phyloP scores from a whole-genome alignment of 495 filamentous ascomycete genomes.

The Baudoinia panamericana region DNA sequence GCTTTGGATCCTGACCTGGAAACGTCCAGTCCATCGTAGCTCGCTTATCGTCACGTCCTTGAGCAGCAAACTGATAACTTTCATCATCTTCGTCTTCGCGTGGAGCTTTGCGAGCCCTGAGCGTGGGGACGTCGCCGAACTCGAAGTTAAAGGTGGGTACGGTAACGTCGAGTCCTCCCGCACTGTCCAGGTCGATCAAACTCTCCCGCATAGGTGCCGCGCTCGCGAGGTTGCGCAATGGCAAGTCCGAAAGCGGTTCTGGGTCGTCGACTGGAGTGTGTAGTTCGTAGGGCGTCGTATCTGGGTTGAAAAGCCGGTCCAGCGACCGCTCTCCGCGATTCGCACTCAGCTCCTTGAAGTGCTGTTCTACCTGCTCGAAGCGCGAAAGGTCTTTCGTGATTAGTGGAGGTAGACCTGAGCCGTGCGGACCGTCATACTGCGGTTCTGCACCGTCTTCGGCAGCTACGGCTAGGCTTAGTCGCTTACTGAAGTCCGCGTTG shows the following conservation, averaged over 20 bases:
- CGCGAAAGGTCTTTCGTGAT: constrained; percentile 15
- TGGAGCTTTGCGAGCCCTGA: constrained; percentile 38
- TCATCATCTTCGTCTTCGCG: constrained; percentile 24
- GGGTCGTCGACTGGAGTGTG: constrained; percentile 12
- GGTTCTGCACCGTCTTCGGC: constrained; percentile 1
- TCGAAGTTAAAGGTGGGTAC: constrained; percentile 33
- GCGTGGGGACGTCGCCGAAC: constrained; percentile 47
- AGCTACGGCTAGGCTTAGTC: constrained; percentile 12
- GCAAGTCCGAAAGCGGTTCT: constrained; percentile 24
- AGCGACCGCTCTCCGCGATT: constrained; percentile 23
- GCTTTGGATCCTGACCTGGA: constrained; percentile 15
- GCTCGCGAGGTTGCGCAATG: constrained; percentile 25
- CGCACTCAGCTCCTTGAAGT: constrained; percentile 13
- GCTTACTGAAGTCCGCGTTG: constrained; percentile 37
- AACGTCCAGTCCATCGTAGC: constrained; percentile 9
- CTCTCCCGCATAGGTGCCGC: constrained; percentile 27
- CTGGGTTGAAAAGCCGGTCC: constrained; percentile 26
- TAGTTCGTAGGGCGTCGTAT: constrained; percentile 20
- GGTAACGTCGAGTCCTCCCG: constrained; percentile 35
- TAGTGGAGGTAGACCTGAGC: constrained; percentile 16
- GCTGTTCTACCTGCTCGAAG: constrained; percentile 15
- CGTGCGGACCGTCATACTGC: constrained; percentile 5
- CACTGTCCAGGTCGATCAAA: constrained; percentile 39
- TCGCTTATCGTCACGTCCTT: constrained; percentile 11
- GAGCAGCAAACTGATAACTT: constrained; percentile 4